Percentiles rank a stretch among this genome's conserved stretches.
These are phyloP conservation scores for Anacardium occidentale DNA, from an alignment of 345 rosid genomes.

Conservation along the genomic window DNA sequence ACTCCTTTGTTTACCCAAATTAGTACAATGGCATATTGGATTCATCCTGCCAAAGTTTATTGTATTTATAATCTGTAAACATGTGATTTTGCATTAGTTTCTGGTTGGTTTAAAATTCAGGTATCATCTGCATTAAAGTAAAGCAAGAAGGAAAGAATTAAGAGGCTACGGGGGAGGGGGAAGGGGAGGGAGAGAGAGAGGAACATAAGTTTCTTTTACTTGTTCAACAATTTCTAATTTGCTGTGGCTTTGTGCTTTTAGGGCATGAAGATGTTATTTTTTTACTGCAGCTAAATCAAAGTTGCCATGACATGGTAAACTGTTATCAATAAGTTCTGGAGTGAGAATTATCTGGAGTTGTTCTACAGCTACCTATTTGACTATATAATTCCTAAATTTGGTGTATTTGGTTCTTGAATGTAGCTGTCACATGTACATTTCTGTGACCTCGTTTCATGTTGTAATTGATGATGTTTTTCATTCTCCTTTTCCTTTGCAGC, in stretches of 20 bases:
- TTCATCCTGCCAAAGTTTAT: background rate
- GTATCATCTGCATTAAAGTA: too few species aligned
- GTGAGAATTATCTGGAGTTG: background rate
- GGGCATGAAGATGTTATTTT: background rate
- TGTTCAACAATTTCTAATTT: background rate
- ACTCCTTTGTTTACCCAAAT: background rate
- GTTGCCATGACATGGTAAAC: background rate
- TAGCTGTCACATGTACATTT: slow-evolving; percentile 15
- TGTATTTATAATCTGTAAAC: too few species aligned
- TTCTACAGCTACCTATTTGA: background rate
- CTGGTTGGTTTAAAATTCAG: too few species aligned
- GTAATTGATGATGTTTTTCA: background rate
- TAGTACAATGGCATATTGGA: background rate
- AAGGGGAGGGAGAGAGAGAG: too few species aligned
- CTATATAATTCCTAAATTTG: background rate
- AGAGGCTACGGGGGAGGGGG: too few species aligned
- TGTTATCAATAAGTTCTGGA: background rate
- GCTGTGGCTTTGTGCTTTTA: background rate
- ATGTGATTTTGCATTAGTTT: too few species aligned
- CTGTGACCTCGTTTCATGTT: background rate
- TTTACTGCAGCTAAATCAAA: background rate
- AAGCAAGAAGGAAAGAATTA: too few species aligned
- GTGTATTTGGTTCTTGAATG: background rate
- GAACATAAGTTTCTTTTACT: too few species aligned
- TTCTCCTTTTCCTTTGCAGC: slow-evolving; percentile 41